Conservation (phyloP, 371 early-diverging fungal species). For the Dichotomocladium elegans region DNA sequence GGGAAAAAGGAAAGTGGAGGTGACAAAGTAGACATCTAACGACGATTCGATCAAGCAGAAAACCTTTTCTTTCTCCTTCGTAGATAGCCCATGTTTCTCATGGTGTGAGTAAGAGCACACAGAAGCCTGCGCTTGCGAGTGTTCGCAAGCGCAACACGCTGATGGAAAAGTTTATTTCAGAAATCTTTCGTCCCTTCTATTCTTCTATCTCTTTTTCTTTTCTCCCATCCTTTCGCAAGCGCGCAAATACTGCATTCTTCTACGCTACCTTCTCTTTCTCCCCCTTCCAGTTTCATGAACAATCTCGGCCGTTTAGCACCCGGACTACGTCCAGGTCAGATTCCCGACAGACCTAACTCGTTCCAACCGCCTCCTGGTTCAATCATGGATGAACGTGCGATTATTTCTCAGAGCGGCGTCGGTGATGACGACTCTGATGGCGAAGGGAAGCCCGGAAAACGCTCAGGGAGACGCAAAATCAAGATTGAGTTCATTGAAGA, state of each 20-base stretch:
- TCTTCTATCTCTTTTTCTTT: conserved; percentile 3
- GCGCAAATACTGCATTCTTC: too few relatives aligned
- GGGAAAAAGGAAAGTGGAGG: neutral
- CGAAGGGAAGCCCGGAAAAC: conserved; percentile 35
- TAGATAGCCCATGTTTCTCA: too few relatives aligned
- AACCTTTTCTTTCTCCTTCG: too few relatives aligned
- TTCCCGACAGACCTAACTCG: neutral
- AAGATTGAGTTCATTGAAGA: conserved; percentile 94
- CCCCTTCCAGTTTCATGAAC: neutral
- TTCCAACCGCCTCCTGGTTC: neutral
- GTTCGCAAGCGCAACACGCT: neutral
- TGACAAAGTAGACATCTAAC: neutral
- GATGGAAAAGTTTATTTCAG: neutral
- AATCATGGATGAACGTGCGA: neutral
- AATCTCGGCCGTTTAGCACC: neutral
- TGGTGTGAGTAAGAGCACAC: neutral
- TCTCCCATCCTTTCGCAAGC: neutral
- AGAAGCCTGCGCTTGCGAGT: too few relatives aligned
- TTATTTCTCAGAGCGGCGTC: neutral
- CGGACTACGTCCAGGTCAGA: neutral
- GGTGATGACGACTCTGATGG: conserved; percentile 15
- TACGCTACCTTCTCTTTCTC: too few relatives aligned
- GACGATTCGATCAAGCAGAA: too few relatives aligned
- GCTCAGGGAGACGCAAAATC: conserved; percentile 83
- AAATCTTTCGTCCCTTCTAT: neutral